Conservation (phyloP, 768 basidiomycete species). For the Boletus tylopilopsis region DNA sequence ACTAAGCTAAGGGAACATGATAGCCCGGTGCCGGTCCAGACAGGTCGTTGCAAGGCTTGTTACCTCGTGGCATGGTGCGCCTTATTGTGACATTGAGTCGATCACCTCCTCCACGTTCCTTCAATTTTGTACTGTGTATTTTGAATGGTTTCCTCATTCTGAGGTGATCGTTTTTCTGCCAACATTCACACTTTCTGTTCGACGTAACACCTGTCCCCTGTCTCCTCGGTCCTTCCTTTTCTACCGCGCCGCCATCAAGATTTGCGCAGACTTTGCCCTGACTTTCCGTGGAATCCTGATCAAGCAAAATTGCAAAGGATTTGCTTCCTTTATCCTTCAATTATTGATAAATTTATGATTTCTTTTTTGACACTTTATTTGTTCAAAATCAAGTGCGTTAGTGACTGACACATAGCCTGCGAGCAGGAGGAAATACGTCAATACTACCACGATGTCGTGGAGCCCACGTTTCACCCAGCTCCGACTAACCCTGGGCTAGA, state of each 20-base stretch:
- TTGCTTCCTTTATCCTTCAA: slow-evolving; percentile 8
- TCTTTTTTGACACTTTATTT: slow-evolving; percentile 6
- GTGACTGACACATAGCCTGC: slow-evolving; percentile 18
- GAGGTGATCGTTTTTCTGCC: slow-evolving; percentile 3
- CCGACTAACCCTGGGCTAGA: slow-evolving; percentile 6
- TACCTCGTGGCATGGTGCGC: slow-evolving; percentile 18
- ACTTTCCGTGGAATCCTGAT: slow-evolving; percentile 18
- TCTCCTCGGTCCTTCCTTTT: slow-evolving; percentile 3
- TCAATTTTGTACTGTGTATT: slow-evolving; percentile 4
- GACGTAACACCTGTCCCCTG: slow-evolving; percentile 3
- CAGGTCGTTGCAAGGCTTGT: slow-evolving; percentile 13
- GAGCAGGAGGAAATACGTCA: slow-evolving; percentile 34
- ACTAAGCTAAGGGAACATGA: slow-evolving; percentile 12
- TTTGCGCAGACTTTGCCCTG: slow-evolving; percentile 3
- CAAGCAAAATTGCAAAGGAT: slow-evolving; percentile 1
- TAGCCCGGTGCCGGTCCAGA: slow-evolving; percentile 9
- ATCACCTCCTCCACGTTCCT: slow-evolving; percentile 3
- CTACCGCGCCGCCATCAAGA: slow-evolving; percentile 2
- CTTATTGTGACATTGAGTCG: slow-evolving; percentile 9
- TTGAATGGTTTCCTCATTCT: slow-evolving; percentile 12
- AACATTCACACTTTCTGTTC: slow-evolving; percentile 2
- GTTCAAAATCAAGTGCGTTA: slow-evolving; percentile 4
- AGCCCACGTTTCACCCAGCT: slow-evolving; percentile 27
- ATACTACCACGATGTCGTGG: slow-evolving; percentile 28
- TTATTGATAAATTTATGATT: slow-evolving; percentile 3